These are phyloP conservation scores for Aurifilum marmelostoma DNA, from an alignment of 2,329 filamentous ascomycete genomes.

Conservation along the genomic window DNA sequence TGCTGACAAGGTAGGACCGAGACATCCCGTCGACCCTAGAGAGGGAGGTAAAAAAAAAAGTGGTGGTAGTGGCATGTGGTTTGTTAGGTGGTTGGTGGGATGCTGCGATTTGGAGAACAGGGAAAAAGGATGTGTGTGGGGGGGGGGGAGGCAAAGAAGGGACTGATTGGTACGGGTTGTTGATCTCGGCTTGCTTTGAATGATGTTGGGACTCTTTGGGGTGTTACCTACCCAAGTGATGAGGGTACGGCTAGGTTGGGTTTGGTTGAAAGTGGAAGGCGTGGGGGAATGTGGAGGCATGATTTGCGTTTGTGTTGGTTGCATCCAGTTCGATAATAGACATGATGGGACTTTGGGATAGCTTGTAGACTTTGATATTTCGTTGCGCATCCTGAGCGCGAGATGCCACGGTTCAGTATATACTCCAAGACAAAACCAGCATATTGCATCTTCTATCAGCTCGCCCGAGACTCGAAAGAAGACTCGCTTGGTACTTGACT, in stretches of 20 bases:
- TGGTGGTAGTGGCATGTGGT: background rate
- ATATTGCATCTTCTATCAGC: background rate
- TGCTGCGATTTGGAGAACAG: background rate
- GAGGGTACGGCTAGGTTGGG: constrained; percentile 27
- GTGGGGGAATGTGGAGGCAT: background rate
- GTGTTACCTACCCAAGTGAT: constrained; percentile 39
- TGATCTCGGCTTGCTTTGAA: constrained; percentile 38
- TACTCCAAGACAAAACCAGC: constrained; percentile 1
- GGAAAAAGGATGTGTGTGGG: background rate
- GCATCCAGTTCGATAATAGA: background rate
- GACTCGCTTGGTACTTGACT: background rate
- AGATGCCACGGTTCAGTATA: background rate
- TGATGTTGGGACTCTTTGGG: constrained; percentile 39
- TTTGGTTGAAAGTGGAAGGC: background rate
- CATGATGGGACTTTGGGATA: background rate
- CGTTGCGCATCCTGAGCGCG: background rate
- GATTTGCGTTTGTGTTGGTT: constrained; percentile 20
- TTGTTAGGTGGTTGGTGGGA: background rate
- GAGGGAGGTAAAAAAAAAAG: background rate
- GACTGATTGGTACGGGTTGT: constrained; percentile 39
- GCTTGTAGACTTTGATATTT: background rate
- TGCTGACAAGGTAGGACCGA: background rate
- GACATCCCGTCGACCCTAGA: background rate
- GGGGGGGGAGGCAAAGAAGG: too few relatives aligned
- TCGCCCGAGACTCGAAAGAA: background rate